Evolutionary conservation across 2,329 filamentous ascomycete genomes (phyloP).

Genomic region (Aspergillus pseudotamarii): DNA sequence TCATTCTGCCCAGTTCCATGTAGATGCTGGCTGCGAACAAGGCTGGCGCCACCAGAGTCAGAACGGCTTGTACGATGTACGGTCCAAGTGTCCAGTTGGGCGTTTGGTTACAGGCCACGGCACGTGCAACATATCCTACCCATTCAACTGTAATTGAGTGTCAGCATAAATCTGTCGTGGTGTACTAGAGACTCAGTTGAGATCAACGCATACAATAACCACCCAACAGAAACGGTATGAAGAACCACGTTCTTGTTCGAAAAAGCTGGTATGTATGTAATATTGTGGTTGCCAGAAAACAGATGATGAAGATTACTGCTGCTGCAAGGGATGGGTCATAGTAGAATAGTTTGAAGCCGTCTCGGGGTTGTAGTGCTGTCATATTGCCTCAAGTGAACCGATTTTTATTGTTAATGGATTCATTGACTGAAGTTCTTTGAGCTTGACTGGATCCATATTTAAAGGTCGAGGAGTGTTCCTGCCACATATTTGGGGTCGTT

Average conservation of each 20-base stretch:
- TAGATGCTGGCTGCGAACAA: conserved; percentile 29
- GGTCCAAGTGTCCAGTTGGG: conserved; percentile 24
- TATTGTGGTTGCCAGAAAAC: conserved; percentile 11
- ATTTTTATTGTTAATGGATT: too few species aligned
- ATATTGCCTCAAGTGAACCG: not conserved
- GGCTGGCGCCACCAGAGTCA: conserved; percentile 25
- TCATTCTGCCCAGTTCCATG: conserved; percentile 27
- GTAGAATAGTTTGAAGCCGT: conserved; percentile 8
- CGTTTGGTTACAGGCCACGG: conserved; percentile 13
- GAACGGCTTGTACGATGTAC: conserved; percentile 23
- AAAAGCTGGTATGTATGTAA: conserved; percentile 19
- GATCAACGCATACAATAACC: conserved; percentile 13
- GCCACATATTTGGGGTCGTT: not conserved
- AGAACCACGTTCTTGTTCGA: conserved; percentile 20
- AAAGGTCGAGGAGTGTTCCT: not conserved
- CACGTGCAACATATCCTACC: conserved; percentile 12
- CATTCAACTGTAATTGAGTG: not conserved
- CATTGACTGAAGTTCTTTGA: too few species aligned
- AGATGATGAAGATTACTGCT: conserved; percentile 21
- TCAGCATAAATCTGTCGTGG: not conserved
- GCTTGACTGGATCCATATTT: not conserved
- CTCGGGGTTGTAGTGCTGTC: not conserved
- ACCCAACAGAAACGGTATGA: conserved; percentile 18
- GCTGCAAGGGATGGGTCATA: conserved; percentile 17
- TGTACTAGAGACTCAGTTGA: not conserved